phyloP scores from a whole-genome alignment of 2,329 filamentous ascomycete species.

The Xylaria sp. region DNA sequence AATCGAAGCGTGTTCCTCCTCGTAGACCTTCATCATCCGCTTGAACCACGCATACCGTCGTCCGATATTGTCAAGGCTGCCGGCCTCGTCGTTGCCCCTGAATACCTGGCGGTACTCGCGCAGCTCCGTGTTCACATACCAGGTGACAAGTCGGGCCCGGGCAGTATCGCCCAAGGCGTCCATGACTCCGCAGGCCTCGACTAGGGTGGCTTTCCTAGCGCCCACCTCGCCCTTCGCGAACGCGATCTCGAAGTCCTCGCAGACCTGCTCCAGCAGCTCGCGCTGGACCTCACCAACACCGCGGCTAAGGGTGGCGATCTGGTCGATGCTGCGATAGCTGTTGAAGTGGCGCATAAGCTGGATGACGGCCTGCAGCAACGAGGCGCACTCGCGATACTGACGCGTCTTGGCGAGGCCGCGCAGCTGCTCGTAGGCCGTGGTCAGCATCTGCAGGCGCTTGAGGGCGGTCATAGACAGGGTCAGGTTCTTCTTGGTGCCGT shows the following conservation, averaged over 20 bases:
- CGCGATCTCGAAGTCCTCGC: conserved; percentile 96
- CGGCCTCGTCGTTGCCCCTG: conserved; percentile 94
- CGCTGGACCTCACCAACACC: conserved; percentile 94
- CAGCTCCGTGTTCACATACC: conserved; percentile 98
- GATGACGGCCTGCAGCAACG: conserved; percentile 91
- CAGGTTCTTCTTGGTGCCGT: conserved; percentile 95
- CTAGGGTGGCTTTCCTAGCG: conserved; percentile 74
- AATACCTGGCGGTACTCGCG: conserved; percentile 97
- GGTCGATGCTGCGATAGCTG: conserved; percentile 96
- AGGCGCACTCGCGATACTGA: conserved; percentile 95
- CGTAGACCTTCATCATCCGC: conserved; percentile 93
- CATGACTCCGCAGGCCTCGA: conserved; percentile 92
- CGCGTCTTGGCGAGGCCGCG: conserved; percentile 82
- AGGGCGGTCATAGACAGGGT: conserved; percentile 97
- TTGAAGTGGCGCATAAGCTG: conserved; percentile 99
- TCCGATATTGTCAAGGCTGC: conserved; percentile 95
- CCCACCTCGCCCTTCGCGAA: conserved; percentile 89
- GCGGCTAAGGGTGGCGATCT: conserved; percentile 91
- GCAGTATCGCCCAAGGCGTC: conserved; percentile 93
- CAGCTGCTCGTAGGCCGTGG: conserved; percentile 97
- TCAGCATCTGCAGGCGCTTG: conserved; percentile 97
- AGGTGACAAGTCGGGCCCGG: conserved; percentile 82
- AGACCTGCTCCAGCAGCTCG: conserved; percentile 95
- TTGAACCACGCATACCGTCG: conserved; percentile 96
- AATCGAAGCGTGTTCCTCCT: conserved; percentile 88